Conservation (phyloP, 1,284 basidiomycete species). For the Trametes versicolor region DNA sequence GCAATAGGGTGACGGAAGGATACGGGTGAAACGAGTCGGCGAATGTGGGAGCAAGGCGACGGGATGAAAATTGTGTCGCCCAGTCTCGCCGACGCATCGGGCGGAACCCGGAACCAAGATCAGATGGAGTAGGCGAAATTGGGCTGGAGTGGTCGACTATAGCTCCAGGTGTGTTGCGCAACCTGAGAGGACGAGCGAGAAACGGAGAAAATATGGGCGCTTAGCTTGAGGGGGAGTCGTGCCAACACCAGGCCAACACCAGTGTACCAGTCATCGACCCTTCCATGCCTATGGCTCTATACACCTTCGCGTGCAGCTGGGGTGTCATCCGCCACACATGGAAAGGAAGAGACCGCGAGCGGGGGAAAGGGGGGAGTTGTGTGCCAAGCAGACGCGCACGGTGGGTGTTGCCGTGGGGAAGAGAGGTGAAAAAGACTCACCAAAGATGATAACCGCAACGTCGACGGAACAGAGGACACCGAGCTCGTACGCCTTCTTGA, state of each 20-base stretch:
- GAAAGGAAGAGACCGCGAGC: not conserved
- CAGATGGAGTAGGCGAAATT: not conserved
- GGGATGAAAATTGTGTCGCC: not conserved
- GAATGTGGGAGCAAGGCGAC: not conserved
- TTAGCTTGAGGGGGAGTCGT: not conserved
- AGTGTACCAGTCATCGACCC: not conserved
- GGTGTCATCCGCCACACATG: not conserved
- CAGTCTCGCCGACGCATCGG: not conserved
- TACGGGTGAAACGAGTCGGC: not conserved
- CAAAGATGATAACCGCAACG: constrained; percentile 76
- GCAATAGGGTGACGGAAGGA: not conserved
- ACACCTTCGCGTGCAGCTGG: not conserved
- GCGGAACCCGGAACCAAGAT: not conserved
- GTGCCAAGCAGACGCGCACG: constrained; percentile 35
- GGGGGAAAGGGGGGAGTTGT: constrained; percentile 1
- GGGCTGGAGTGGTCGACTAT: not conserved
- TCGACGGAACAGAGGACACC: constrained; percentile 81
- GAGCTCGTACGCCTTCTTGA: constrained; percentile 92
- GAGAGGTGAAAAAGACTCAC: constrained; percentile 41
- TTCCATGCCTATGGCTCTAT: not conserved
- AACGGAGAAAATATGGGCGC: not conserved
- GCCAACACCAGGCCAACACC: not conserved
- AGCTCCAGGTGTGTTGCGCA: not conserved
- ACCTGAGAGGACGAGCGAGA: not conserved
- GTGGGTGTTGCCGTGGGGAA: constrained; percentile 5